These are phyloP conservation scores for Cryptosporidium felis DNA, from an alignment of 169 alveolate genomes.

Conservation along the genomic window DNA sequence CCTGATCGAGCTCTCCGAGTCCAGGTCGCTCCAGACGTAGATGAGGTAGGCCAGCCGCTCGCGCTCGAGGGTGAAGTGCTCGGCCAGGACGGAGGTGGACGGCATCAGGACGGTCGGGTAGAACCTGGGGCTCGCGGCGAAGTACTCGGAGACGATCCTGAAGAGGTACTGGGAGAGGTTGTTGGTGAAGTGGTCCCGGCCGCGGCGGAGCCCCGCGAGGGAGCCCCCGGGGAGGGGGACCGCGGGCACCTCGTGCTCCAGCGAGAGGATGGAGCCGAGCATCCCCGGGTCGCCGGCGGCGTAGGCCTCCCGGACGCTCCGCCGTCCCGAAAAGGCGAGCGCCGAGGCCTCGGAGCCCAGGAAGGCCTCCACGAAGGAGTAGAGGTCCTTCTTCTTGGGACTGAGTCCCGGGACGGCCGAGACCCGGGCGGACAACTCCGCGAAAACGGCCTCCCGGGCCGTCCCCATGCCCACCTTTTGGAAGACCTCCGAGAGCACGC, in stretches of 20 bases:
- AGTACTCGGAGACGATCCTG: constrained; percentile 55
- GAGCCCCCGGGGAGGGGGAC: constrained; percentile 15
- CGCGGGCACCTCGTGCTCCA: background rate
- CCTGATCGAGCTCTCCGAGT: background rate
- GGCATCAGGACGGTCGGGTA: constrained; percentile 55
- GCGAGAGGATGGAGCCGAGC: background rate
- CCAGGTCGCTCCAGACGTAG: constrained; percentile 45
- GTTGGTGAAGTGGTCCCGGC: background rate
- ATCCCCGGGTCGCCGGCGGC: background rate
- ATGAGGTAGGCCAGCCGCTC: background rate
- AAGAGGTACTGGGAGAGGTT: constrained; percentile 37
- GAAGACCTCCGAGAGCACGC: constrained; percentile 3
- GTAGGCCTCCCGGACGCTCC: constrained; percentile 4
- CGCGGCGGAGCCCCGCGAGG: background rate
- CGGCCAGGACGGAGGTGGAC: constrained; percentile 2
- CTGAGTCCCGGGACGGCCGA: background rate
- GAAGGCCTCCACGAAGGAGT: background rate
- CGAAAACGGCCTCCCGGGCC: background rate
- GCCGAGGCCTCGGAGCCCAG: constrained; percentile 1
- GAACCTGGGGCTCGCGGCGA: constrained; percentile 49
- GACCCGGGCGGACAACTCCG: background rate
- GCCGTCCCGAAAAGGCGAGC: constrained; percentile 12
- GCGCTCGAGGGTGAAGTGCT: background rate
- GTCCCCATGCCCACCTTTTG: background rate
- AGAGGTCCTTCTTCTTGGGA: background rate